These are phyloP conservation scores for Bolboschoenus planiculmis DNA, from an alignment of 176 grass and related monocot species.

Conservation along the genomic window DNA sequence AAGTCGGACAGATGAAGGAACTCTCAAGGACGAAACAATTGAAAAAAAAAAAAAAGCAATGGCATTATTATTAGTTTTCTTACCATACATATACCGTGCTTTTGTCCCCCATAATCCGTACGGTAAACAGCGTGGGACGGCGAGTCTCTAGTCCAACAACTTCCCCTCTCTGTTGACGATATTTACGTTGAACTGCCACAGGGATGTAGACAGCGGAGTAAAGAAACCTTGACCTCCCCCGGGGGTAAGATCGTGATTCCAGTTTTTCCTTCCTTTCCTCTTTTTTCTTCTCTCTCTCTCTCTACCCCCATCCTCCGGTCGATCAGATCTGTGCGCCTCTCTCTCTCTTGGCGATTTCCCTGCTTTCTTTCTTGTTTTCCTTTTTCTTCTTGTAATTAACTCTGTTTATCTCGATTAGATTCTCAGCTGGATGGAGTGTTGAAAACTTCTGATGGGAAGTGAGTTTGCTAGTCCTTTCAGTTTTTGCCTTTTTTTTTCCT, in stretches of 20 bases:
- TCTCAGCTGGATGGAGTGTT: constrained; percentile 16
- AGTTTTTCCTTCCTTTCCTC: background rate
- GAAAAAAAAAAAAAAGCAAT: background rate
- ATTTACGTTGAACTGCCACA: constrained; percentile 44
- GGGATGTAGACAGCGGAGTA: background rate
- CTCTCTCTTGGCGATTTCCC: background rate
- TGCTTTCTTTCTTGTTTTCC: background rate
- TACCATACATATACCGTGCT: constrained; percentile 12
- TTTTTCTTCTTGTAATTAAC: background rate
- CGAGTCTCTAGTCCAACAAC: constrained; percentile 10
- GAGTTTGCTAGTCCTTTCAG: background rate
- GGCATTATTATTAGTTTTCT: background rate
- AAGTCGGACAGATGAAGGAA: constrained; percentile 18
- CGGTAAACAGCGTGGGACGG: constrained; percentile 29
- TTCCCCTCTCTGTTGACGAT: background rate
- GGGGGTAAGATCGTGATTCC: constrained; percentile 18
- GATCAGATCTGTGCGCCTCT: constrained; percentile 19
- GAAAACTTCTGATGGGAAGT: background rate
- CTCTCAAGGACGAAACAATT: constrained; percentile 21
- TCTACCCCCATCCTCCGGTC: background rate
- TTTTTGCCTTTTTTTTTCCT: background rate
- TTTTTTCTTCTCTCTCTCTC: background rate
- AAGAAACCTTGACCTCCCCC: background rate
- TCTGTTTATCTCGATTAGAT: background rate
- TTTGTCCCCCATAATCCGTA: constrained; percentile 21